These are phyloP conservation scores for Chara braunii DNA, from an alignment of 139 green algal genomes.

Conservation along the genomic window DNA sequence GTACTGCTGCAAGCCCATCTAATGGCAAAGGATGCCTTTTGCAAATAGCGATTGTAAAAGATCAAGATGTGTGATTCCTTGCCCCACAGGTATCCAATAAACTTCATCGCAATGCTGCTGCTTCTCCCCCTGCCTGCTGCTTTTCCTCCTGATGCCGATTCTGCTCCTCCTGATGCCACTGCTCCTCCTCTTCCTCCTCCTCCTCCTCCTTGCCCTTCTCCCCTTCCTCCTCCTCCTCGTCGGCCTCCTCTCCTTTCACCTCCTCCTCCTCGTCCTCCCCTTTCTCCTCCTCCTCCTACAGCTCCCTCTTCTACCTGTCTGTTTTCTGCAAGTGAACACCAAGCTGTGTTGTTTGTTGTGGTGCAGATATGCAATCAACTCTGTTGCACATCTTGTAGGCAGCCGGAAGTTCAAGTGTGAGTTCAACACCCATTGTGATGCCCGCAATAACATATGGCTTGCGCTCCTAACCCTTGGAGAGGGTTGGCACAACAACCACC, in stretches of 20 bases:
- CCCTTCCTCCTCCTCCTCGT: no score
- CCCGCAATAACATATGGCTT: slow-evolving; percentile 35
- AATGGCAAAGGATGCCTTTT: no score
- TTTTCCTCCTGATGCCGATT: no score
- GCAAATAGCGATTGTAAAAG: no score
- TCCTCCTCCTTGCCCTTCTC: not conserved
- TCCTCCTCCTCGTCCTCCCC: not conserved
- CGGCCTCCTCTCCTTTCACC: no score
- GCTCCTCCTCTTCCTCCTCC: not conserved
- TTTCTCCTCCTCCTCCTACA: not conserved
- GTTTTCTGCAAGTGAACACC: no score
- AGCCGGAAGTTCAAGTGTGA: slow-evolving; percentile 29
- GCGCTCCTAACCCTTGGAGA: slow-evolving; percentile 36
- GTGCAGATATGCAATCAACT: slow-evolving; percentile 43
- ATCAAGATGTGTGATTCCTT: no score
- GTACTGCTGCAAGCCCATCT: no score
- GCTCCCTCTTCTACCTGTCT: no score
- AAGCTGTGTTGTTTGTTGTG: not conserved
- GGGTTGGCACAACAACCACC: slow-evolving; percentile 47
- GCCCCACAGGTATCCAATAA: no score
- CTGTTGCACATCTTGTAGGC: slow-evolving; percentile 35
- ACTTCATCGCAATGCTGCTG: no score
- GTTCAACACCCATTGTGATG: slow-evolving; percentile 39
- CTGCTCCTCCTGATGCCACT: not conserved
- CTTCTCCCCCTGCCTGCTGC: no score